phyloP scores from a whole-genome alignment of 805 yeast species.

The Nakazawaea molendinolei region DNA sequence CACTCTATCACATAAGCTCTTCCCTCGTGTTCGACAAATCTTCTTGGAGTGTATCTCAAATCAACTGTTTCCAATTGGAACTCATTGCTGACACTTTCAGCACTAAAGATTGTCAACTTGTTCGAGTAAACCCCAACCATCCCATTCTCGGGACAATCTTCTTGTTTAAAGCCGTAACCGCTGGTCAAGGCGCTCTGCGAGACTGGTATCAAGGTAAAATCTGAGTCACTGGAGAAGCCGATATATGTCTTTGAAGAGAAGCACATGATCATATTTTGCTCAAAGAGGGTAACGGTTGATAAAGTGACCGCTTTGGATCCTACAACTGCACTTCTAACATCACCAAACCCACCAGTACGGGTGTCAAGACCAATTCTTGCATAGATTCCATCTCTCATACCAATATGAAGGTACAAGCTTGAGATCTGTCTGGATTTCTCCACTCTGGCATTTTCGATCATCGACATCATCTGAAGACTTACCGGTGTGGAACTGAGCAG shows the following conservation, averaged over 20 bases:
- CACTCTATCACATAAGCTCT: constrained; percentile 38
- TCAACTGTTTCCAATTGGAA: constrained; percentile 31
- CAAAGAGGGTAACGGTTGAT: constrained; percentile 26
- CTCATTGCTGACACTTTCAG: constrained; percentile 33
- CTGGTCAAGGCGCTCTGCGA: constrained; percentile 33
- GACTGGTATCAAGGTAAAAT: constrained; percentile 41
- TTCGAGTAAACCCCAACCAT: constrained; percentile 53
- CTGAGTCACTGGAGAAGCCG: constrained; percentile 31
- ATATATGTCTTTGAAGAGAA: constrained; percentile 52
- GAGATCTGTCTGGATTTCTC: constrained; percentile 9
- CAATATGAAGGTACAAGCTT: constrained; percentile 54
- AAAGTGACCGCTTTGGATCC: constrained; percentile 64
- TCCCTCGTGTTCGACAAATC: constrained; percentile 24
- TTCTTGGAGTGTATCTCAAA: constrained; percentile 46
- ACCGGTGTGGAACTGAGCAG: constrained; percentile 50
- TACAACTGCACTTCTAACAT: constrained; percentile 62
- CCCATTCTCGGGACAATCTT: constrained; percentile 53
- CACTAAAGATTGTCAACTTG: constrained; percentile 47
- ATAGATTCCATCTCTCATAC: constrained; percentile 80
- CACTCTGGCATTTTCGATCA: constrained; percentile 19
- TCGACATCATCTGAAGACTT: constrained; percentile 27
- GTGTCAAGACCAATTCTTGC: constrained; percentile 53
- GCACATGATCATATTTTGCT: constrained; percentile 35
- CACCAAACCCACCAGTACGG: constrained; percentile 53
- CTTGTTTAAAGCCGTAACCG: constrained; percentile 54